Base-by-base conservation (phyloP, 208 protist species). In the Trypanosoma congolense region DNA sequence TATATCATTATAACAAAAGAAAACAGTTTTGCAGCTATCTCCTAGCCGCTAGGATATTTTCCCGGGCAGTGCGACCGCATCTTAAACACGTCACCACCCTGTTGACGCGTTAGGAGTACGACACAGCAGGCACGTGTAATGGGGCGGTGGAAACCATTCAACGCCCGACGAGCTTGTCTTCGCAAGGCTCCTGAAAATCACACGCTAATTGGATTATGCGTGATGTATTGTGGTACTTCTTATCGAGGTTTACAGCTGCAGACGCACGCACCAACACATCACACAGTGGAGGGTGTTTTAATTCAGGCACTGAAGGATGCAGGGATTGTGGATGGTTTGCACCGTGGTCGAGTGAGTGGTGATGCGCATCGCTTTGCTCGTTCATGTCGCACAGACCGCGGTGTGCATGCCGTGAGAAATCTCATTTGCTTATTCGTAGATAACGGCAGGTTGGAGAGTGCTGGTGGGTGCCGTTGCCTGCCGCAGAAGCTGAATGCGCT, bases 241-340 rank as follows among this genome's bases (percentile, higher is more conserved):
- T 93, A 75, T 50, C 77, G 80, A 8, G 87, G 87, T 2, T 50
- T 93, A 49, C 87, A 93, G 63, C 44, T 93, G n/a, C 87, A 93
- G 52, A 73, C 65, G 5, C 79, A 89, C 54, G 66, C 70, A 5
- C 78, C 82, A 0, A 89, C 79, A 29, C 75, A 83, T 35, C 77
- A 93, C 69, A 91, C 87, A 3, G 57, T 93, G 1, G 82, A 93
- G 56, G 87, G 87, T n/a, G 58, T 82, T 1, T 54, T 90, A n/a
- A 50, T 93, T 24, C 80, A 88, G 47, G 75, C 75, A 26, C 28
- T 91, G 50, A 77, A 70, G 26, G 83, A 90, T 48, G 52, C 83
- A 9, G 78, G 62, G 19, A 29, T 90, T 21, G 62, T 93, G 21
- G 56, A 44, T 14, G 68, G 38, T 1, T 42, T 89, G 10, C 67